Evolutionary conservation across 768 basidiomycete species (phyloP), one percentile per base, ranked within the genome.

Genomic region (Sistotremastrum suecicum): DNA sequence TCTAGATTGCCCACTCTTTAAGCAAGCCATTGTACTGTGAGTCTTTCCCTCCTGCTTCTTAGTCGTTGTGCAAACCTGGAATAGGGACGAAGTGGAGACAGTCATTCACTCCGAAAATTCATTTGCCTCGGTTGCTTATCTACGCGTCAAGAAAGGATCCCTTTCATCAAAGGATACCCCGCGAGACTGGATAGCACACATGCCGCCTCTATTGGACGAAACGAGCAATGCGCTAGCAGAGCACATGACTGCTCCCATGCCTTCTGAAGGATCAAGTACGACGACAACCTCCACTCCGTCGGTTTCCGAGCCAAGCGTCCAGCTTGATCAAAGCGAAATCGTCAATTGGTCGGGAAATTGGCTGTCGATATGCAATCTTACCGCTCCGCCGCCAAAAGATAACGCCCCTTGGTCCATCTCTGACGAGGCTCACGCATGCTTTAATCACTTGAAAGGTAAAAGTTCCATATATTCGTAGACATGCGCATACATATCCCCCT

Each of bases 91-190:
- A 39, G 71, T 72, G 1, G 80, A 88, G 53, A 75, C 74, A 0
- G 77, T 92, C 37, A 74, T 85, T 38, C 82, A 84, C 53, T 79
- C 82, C 5, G 80, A 84, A 62, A 84, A 70, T 48, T 82, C 79
- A 56, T 83, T 92, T 56, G 87, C 86, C 0, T 83, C 87, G 1
- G 92, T 98, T 34, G 94, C 95, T 9, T 97, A 83, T 63, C 65
- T 98, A 11, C 76, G 85, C 46, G 73, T 98, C 48, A 82, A 82
- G 56, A 58, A 65, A 5, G 89, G 86, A 0, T 57, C 62, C 3
- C 64, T 97, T 32, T 70, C 72, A 48, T 54, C 65, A 4, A 97
- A 92, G 48, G 37, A 11, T 58, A 41, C 7, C 11, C 20, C 10
- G 11, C 38, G 5, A 20, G 30, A 3, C 44, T 53, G 10, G 45